Evolutionary conservation across 2,329 filamentous ascomycete species (phyloP), one percentile per base, ranked within the genome.

Genomic region (Elsinoe necatrix): DNA sequence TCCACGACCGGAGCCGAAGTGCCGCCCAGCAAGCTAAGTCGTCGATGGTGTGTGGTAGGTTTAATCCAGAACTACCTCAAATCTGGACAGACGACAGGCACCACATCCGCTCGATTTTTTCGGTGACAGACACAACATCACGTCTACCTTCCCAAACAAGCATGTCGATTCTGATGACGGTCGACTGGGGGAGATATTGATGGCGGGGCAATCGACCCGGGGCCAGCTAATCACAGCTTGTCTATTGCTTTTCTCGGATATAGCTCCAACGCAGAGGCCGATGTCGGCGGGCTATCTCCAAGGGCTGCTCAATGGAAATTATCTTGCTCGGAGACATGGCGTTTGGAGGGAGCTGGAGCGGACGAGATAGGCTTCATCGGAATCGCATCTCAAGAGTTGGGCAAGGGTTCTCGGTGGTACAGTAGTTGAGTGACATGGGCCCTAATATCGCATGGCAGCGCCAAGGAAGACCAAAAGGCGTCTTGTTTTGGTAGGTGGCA

Each of bases 161-260:
- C 31, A 37, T 52, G 48, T 52, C 29, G 48, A 52, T 52, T 25
- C 29, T 25, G 48, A 52, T 29, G 48, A n/a, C 29, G 48, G 48
- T 35, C 48, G 31, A 37, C 48, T 52, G 48, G 48, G 29, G 31
- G 18, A 52, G 48, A 52, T 52, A 52, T 37, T 52, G 48, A 52
- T 23, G 48, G 48, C 48, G 48, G 48, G 48, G 48, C 48, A 52
- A 52, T 52, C 48, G 48, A 52, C 48, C 8, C 37, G 16, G 9
- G 8, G 6, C 48, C 29, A 37, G 31, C 48, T 52, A 52, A 52
- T 52, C 48, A 52, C 31, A 31, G 48, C 48, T 52, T 52, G 48
- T 52, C 48, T 37, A 52, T 52, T 52, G 48, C 48, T 52, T 52
- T 52, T 52, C 48, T 50, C 29, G 48, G 48, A 39, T 14, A 37